A percentile compares a stretch with the other conserved stretches of the same genome.
Evolutionary conservation across 2,329 filamentous ascomycete genomes (phyloP).

Genomic region (Simplicillium sp.): DNA sequence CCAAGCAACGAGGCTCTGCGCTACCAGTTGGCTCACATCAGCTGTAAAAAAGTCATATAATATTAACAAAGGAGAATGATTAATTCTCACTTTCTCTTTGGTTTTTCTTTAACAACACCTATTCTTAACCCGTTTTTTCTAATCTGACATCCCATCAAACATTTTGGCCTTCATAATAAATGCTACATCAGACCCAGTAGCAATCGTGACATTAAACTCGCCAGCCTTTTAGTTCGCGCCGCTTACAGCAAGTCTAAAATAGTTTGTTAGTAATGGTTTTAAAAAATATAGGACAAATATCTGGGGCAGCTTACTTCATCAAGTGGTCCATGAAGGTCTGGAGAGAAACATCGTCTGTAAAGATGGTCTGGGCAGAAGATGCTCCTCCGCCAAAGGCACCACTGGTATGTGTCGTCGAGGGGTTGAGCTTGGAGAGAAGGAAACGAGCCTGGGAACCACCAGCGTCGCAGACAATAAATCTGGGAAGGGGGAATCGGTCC

Average conservation of each 20-base stretch:
- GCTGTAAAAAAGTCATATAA: no score
- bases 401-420: slow-evolving; percentile 91
- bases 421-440: slow-evolving; percentile 92
- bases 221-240: slow-evolving; percentile 42
- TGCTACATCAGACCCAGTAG: no score
- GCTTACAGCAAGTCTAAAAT: slow-evolving; percentile 47
- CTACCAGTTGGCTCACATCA: no score
- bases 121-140: slow-evolving; percentile 3
- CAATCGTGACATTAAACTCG: background rate
- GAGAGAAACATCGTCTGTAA: slow-evolving; percentile 95
- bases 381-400: slow-evolving; percentile 80
- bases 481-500: slow-evolving; percentile 93
- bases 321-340: slow-evolving; percentile 99
- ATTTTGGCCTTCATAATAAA: slow-evolving; percentile 1
- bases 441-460: slow-evolving; percentile 97
- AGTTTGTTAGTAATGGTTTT: slow-evolving; percentile 6
- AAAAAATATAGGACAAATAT: slow-evolving; percentile 4
- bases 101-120: background rate
- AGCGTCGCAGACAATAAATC: slow-evolving; percentile 98
- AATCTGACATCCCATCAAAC: background rate
- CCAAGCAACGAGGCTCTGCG: no score
- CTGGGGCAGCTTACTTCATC: slow-evolving; percentile 70
- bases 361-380: slow-evolving; percentile 92
- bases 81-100: no score
- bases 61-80: no score